Evolutionary conservation across 2,329 filamentous ascomycete genomes (phyloP).

Genomic region (Epichloe sp.): DNA sequence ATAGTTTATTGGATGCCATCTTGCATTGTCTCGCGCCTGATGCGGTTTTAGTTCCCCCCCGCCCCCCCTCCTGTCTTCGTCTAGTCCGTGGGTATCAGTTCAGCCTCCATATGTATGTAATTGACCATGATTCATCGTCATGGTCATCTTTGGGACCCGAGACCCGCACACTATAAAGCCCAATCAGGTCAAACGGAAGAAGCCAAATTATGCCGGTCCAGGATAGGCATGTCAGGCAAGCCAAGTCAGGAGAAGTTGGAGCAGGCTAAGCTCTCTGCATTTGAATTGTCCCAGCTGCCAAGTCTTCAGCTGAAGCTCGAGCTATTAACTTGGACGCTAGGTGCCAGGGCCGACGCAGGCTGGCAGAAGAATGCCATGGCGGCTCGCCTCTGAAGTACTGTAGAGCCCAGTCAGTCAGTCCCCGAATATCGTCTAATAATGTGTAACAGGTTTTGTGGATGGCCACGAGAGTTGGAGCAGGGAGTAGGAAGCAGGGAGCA

Average conservation of each 20-base stretch:
- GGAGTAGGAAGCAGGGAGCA: too few relatives aligned
- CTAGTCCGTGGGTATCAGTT: background rate
- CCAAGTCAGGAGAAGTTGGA: constrained; percentile 1
- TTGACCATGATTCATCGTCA: too few relatives aligned
- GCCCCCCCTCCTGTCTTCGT: too few relatives aligned
- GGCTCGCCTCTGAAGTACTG: too few relatives aligned
- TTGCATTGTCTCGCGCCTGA: constrained; percentile 1
- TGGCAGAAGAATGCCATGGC: too few relatives aligned
- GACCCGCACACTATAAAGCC: background rate
- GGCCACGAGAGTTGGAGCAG: too few relatives aligned
- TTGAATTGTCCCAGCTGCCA: background rate
- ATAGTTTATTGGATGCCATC: background rate
- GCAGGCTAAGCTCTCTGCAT: background rate
- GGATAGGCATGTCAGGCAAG: constrained; percentile 2
- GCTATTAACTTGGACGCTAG: too few relatives aligned
- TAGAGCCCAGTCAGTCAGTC: too few relatives aligned
- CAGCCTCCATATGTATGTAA: too few relatives aligned
- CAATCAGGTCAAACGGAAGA: background rate
- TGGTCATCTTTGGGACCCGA: background rate
- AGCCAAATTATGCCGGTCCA: constrained; percentile 1
- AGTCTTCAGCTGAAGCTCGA: background rate
- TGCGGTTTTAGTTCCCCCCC: background rate
- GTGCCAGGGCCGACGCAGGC: background rate
- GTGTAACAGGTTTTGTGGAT: too few relatives aligned
- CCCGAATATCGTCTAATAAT: too few relatives aligned